Base-by-base conservation (phyloP, 371 early-diverging fungal species). In the Mucor circinelloides region DNA sequence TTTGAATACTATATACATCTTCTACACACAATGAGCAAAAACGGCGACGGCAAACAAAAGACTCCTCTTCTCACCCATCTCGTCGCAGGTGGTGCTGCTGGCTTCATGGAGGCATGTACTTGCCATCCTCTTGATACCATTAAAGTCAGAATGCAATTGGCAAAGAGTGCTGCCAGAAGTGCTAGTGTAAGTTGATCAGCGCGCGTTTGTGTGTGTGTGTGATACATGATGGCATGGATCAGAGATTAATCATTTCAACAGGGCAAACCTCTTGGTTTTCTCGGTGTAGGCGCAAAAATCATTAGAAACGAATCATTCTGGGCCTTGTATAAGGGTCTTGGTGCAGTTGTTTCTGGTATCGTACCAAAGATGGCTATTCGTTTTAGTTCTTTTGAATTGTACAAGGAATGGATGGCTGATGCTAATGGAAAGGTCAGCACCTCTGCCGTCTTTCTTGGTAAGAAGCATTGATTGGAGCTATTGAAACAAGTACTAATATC, bases 331-430 rank as follows among this genome's bases (percentile, higher is more conserved):
- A 97, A 98, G 85, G 99, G 99, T 67, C 90, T 98, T 6, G 97
- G 97, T 57, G 97, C 99, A 19, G 98, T 98, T 13, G 93, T 96
- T n/a, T 83, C 95, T 13, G 98, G 98, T 64, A 98, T 98, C 71
- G 97, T 98, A 9, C 99, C 99, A 66, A 98, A 98, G 86, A 97
- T 97, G 97, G 97, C 98, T 34, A 98, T 98, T 70, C 91, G 99
- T 31, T 98, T 98, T 85, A 92, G 94, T 17, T 95, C 95, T 61
- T 98, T 98, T 75, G 98, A 98, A 78, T 81, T 86, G 55, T 98
- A 95, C 87, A 98, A 98, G 84, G 80, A 85, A n/a, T 75, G 78
- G 71, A 70, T 97, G 77, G 91, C 94, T 28, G 87, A 92, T 79
- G 73, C 80, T 5, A 81, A 84, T 19, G 95, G 95, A 44, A 82